Percentiles rank a stretch among this genome's conserved stretches.
Evolutionary conservation across 1,284 basidiomycete genomes (phyloP).

Genomic region (Ceratobasidium sp.): DNA sequence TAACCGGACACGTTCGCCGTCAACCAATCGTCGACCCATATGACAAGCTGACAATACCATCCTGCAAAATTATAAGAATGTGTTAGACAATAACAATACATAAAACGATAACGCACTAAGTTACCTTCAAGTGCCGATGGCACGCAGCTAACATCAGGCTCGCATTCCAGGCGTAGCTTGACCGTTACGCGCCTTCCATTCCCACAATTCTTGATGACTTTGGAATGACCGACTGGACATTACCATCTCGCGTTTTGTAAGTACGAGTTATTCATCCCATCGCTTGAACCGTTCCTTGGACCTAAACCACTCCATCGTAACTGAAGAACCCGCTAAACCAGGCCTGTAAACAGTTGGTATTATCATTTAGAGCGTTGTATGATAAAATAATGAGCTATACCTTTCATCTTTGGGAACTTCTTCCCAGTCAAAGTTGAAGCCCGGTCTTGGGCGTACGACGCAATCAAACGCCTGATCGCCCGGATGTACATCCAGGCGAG

Average conservation of each 20-base stretch:
- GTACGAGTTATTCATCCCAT: conserved; percentile 27
- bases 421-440: neutral
- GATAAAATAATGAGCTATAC: too few species aligned
- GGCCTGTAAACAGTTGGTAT: too few species aligned
- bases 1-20: too few species aligned
- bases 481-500: neutral
- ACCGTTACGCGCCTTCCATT: neutral
- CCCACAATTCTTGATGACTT: conserved; percentile 6
- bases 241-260: conserved; percentile 31
- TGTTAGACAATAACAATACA: too few species aligned
- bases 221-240: conserved; percentile 13
- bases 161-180: neutral
- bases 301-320: conserved; percentile 22
- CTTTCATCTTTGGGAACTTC: too few species aligned
- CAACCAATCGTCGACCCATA: too few species aligned
- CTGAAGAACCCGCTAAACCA: too few species aligned
- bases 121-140: too few species aligned
- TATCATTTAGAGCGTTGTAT: too few species aligned
- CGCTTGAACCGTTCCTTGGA: conserved; percentile 21
- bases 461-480: neutral
- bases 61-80: too few species aligned
- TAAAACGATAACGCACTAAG: too few species aligned
- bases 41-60: too few species aligned
- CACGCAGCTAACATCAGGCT: neutral
- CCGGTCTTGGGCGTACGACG: neutral